Evolutionary conservation across 2,329 filamentous ascomycete species (phyloP).

Genomic region (Parascedosporium putredinis): DNA sequence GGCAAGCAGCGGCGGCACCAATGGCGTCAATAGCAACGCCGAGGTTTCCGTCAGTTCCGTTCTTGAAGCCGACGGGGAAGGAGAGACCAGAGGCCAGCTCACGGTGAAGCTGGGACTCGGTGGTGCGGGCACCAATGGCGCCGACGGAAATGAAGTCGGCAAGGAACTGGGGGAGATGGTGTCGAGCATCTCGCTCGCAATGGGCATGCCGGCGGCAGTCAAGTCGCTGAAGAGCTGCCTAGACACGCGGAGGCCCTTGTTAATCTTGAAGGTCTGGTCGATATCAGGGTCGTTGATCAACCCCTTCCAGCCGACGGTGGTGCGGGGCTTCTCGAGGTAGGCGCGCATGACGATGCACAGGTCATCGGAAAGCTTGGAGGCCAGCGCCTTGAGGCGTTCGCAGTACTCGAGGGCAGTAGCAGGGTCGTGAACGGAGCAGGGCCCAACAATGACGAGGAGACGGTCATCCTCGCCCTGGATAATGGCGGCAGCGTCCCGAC

Average conservation of each 20-base stretch:
- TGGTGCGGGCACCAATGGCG: conserved; percentile 90
- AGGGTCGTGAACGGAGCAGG: conserved; percentile 96
- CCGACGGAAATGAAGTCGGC: conserved; percentile 86
- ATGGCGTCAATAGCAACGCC: conserved; percentile 92
- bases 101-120: conserved; percentile 89
- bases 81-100: conserved; percentile 88
- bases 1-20: conserved; percentile 79
- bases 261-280: conserved; percentile 97
- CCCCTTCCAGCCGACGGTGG: conserved; percentile 97
- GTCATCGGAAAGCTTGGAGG: conserved; percentile 81
- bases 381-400: conserved; percentile 66
- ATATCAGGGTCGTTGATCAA: conserved; percentile 98
- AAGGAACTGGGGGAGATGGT: conserved; percentile 97
- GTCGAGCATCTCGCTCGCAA: conserved; percentile 96
- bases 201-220: conserved; percentile 84
- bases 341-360: conserved; percentile 94
- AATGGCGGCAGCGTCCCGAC: conserved; percentile 59
- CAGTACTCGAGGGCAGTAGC: conserved; percentile 87
- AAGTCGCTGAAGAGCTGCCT: conserved; percentile 89
- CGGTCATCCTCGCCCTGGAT: conserved; percentile 61
- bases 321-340: conserved; percentile 97
- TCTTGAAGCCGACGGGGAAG: conserved; percentile 99
- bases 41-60: conserved; percentile 87
- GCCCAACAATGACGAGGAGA: conserved; percentile 71
- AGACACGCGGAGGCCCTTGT: conserved; percentile 83